Conservation (phyloP, 2,329 filamentous ascomycete species). For the Diplodia scrobiculata region DNA sequence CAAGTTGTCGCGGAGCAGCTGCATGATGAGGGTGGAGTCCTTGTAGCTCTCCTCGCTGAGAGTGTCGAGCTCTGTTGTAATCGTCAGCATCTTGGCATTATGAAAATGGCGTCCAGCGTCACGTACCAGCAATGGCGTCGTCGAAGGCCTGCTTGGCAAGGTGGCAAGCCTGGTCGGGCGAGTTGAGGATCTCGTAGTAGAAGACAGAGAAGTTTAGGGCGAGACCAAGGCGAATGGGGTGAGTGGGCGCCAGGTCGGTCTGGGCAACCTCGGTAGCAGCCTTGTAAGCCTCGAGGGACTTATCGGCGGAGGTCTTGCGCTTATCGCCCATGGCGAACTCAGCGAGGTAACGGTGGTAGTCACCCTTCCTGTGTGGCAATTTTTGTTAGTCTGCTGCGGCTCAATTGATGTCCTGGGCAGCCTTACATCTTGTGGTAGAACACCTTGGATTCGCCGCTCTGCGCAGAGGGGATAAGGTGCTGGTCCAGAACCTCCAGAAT, state of each 20-base stretch:
- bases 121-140: slow-evolving; percentile 75
- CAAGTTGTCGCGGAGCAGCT: slow-evolving; percentile 95
- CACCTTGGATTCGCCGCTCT: slow-evolving; percentile 97
- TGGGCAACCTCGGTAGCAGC: slow-evolving; percentile 97
- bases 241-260: slow-evolving; percentile 94
- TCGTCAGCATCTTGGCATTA: slow-evolving; percentile 1
- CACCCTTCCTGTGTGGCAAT: slow-evolving; percentile 73
- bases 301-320: slow-evolving; percentile 83
- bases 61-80: slow-evolving; percentile 76
- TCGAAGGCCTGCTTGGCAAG: slow-evolving; percentile 99
- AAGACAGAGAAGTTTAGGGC: slow-evolving; percentile 99
- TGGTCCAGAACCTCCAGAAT: slow-evolving; percentile 93
- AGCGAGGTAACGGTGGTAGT: slow-evolving; percentile 93
- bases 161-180: slow-evolving; percentile 94
- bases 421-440: slow-evolving; percentile 99
- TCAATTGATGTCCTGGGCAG: neutral
- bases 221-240: slow-evolving; percentile 96
- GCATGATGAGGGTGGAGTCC: slow-evolving; percentile 99
- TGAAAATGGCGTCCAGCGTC: neutral
- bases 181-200: slow-evolving; percentile 99
- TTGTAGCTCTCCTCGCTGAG: slow-evolving; percentile 98
- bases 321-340: slow-evolving; percentile 93
- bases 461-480: slow-evolving; percentile 90
- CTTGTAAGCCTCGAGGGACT: slow-evolving; percentile 96
- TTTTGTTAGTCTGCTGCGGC: neutral